Evolutionary conservation across 2,329 filamentous ascomycete genomes (phyloP), one percentile per base, ranked within the genome.

Genomic region (Hymenotorrendiella dingleyae): DNA sequence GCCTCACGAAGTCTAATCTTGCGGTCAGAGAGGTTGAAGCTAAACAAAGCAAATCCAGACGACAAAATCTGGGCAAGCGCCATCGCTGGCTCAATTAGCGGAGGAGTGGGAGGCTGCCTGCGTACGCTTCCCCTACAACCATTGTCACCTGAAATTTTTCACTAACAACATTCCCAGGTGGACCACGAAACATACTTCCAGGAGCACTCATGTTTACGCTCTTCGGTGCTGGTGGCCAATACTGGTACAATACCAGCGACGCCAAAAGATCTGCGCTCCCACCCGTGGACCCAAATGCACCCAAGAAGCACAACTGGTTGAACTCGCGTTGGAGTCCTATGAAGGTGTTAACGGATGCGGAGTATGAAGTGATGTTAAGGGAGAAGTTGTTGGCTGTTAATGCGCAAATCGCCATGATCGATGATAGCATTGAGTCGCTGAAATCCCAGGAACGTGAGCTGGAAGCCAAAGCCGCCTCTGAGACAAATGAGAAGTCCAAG

Each of bases 361-460:
- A 93, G 54, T 93, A 93, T 57, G 74, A 76, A 45, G 66, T 72
- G 1, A 79, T 88, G 65, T 68, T 93, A 56, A 69, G 72, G 22
- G 84, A 90, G 60, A 87, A 82, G 64, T 65, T 88, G 29, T 61
- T 91, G 20, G 73, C 70, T 48, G 66, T 91, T 3, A 82, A 93
- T 51, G 84, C 78, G 1, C 84, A 91, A 48, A 88, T 93, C 62
- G 80, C 85, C 0, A 62, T 93, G 4, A 70, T 91, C 26, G 85
- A 93, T 55, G 86, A 91, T 41, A 80, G 78, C 56, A 86, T 93
- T 52, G 73, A 71, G 36, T 69, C 65, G 28, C 57, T 81, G 21
- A 40, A 29, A 34, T 14, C 8, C 11, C 19, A 40, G 21, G 38
- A 40, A 14, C 26, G 24, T 5, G 32, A 34, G 14, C 19, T 21